phyloP scores from a whole-genome alignment of 1,139 yeast genomes.

The Scheffersomyces segobiensis region DNA sequence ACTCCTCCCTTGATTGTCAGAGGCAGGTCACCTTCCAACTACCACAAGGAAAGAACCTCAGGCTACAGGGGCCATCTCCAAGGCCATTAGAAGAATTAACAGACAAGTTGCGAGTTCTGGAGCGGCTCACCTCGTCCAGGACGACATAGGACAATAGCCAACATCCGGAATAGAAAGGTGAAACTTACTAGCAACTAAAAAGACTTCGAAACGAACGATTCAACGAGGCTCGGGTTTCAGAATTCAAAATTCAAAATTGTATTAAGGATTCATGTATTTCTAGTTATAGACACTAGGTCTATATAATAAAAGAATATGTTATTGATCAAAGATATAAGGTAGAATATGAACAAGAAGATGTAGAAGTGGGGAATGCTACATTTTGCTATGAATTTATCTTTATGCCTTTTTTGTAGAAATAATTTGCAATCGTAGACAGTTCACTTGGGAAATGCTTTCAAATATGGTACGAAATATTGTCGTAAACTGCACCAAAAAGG shows the following conservation, averaged over 20 bases:
- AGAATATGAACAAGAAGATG: not conserved
- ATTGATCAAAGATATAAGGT: not conserved
- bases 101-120: not conserved
- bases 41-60: conserved; percentile 44
- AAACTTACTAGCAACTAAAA: not conserved
- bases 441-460: not conserved
- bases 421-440: not conserved
- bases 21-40: conserved; percentile 70
- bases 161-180: not conserved
- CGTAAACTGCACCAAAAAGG: not conserved
- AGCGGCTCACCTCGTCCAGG: not conserved
- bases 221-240: not conserved
- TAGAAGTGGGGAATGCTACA: not conserved
- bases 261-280: not conserved
- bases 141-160: not conserved
- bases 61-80: conserved; percentile 32
- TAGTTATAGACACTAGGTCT: not conserved
- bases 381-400: not conserved
- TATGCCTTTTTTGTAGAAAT: not conserved
- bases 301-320: not conserved
- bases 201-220: not conserved
- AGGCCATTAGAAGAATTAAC: not conserved
- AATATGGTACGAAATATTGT: not conserved
- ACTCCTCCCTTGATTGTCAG: conserved; percentile 67
- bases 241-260: not conserved